phyloP scores from a whole-genome alignment of 2,329 filamentous ascomycete species.

The Thielaviopsis euricoi region DNA sequence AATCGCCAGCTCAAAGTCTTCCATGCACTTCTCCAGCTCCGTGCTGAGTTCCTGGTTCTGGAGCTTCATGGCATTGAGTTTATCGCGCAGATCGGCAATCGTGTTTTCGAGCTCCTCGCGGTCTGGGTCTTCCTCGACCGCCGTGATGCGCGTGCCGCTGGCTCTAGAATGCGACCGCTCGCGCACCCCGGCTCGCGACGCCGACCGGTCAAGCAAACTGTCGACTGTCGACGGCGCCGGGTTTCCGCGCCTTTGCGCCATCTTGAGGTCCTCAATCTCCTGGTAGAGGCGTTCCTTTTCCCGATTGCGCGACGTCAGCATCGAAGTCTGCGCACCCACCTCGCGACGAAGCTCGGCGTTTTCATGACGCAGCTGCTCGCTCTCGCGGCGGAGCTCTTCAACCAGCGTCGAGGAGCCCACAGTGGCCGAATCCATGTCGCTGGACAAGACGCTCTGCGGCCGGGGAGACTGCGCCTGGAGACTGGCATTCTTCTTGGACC shows the following conservation, averaged over 20 bases:
- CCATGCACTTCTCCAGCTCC: slow-evolving; percentile 62
- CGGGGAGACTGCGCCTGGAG: slow-evolving; percentile 29
- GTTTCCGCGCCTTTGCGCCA: slow-evolving; percentile 57
- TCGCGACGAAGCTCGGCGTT: slow-evolving; percentile 85
- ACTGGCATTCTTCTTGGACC: slow-evolving; percentile 34
- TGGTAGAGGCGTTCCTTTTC: slow-evolving; percentile 92
- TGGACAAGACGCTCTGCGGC: slow-evolving; percentile 32
- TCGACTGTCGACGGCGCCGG: slow-evolving; percentile 52
- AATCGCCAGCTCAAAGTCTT: slow-evolving; percentile 62
- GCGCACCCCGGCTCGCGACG: slow-evolving; percentile 57
- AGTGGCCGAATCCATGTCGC: slow-evolving; percentile 28
- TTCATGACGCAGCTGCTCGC: slow-evolving; percentile 70
- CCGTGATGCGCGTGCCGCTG: slow-evolving; percentile 53
- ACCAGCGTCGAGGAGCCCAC: slow-evolving; percentile 50
- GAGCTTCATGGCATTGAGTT: slow-evolving; percentile 69
- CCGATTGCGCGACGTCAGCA: slow-evolving; percentile 88
- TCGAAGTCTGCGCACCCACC: slow-evolving; percentile 88
- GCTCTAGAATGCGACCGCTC: slow-evolving; percentile 58
- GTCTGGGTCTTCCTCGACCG: slow-evolving; percentile 51
- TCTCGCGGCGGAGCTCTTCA: slow-evolving; percentile 55
- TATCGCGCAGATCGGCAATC: slow-evolving; percentile 69
- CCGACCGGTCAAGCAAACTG: slow-evolving; percentile 86
- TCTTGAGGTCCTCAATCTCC: slow-evolving; percentile 92
- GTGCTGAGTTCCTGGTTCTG: slow-evolving; percentile 78
- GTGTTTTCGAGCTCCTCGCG: slow-evolving; percentile 76